phyloP scores from a whole-genome alignment of 2,329 filamentous ascomycete species.

The Chrysosporium queenslandicum region DNA sequence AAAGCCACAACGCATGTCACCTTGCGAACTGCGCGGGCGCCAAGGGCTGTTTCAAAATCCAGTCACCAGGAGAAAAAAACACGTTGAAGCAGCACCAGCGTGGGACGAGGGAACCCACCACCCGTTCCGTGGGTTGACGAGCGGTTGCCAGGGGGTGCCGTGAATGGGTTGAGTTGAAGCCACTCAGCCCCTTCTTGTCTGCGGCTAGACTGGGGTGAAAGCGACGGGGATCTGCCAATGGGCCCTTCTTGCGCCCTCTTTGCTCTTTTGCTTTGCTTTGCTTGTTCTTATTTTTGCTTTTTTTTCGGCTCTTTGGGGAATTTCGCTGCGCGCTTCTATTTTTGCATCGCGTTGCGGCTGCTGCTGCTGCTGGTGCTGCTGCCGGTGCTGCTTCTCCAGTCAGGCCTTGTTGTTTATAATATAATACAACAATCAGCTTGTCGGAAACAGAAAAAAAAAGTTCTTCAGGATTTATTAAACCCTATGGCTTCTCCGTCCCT shows the following conservation, averaged over 20 bases:
- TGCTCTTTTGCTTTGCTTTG: background rate
- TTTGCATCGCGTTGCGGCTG: too few relatives aligned
- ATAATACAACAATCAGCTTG: too few relatives aligned
- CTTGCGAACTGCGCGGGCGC: background rate
- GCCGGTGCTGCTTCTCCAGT: too few relatives aligned
- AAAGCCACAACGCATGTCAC: too few relatives aligned
- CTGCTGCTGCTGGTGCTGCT: too few relatives aligned
- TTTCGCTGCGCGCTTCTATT: constrained; percentile 1
- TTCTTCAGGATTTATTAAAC: background rate
- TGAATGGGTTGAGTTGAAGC: background rate
- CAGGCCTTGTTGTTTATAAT: too few relatives aligned
- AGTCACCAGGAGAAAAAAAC: background rate
- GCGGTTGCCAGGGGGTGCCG: background rate
- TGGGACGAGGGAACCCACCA: background rate
- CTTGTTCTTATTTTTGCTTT: background rate
- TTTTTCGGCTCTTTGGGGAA: background rate
- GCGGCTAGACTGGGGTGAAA: constrained; percentile 9
- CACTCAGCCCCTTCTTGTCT: constrained; percentile 11
- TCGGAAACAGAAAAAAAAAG: too few relatives aligned
- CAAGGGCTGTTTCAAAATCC: background rate
- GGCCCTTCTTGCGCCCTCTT: background rate
- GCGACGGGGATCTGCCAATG: background rate
- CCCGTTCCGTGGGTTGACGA: background rate
- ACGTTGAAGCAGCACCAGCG: background rate
- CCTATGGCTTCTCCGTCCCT: background rate